These are phyloP conservation scores for Hypsizygus marmoreus DNA, from an alignment of 768 basidiomycete species.

Conservation along the genomic window DNA sequence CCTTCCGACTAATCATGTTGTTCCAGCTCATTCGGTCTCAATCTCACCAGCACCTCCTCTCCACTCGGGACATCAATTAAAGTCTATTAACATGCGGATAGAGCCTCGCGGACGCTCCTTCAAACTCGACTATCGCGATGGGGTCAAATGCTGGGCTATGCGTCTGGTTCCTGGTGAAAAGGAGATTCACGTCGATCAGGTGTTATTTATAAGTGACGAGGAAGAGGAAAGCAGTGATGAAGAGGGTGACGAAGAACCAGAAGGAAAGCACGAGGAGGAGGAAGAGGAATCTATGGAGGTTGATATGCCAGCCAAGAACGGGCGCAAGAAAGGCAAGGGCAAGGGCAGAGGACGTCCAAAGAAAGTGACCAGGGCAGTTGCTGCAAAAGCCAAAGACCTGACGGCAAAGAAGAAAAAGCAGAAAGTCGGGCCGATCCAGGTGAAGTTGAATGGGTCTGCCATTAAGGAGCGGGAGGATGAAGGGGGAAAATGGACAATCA, in stretches of 20 bases:
- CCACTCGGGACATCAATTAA: constrained; percentile 48
- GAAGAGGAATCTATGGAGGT: constrained; percentile 48
- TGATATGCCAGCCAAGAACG: constrained; percentile 44
- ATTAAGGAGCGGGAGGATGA: constrained; percentile 47
- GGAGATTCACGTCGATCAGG: constrained; percentile 51
- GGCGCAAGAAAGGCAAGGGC: constrained; percentile 40
- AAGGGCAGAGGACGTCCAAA: constrained; percentile 38
- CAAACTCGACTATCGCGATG: constrained; percentile 63
- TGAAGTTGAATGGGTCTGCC: constrained; percentile 62
- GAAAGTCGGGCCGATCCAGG: constrained; percentile 58
- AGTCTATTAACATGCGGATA: constrained; percentile 53
- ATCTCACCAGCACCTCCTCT: constrained; percentile 41
- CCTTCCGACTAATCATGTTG: constrained; percentile 23
- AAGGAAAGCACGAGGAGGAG: constrained; percentile 43
- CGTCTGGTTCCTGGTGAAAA: constrained; percentile 60
- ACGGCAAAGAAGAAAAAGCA: constrained; percentile 43
- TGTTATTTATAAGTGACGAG: constrained; percentile 56
- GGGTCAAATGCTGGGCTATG: constrained; percentile 75
- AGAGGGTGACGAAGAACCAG: constrained; percentile 46
- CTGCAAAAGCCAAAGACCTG: constrained; percentile 28
- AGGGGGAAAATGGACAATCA: constrained; percentile 62
- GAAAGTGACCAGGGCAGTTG: constrained; percentile 21
- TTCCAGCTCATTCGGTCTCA: constrained; percentile 32
- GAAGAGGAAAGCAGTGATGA: constrained; percentile 62
- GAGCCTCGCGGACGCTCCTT: constrained; percentile 62